A percentile compares a stretch with the other conserved stretches of the same genome.
Conservation (phyloP, 1,284 basidiomycete genomes). For the Leccinum subfulvum region DNA sequence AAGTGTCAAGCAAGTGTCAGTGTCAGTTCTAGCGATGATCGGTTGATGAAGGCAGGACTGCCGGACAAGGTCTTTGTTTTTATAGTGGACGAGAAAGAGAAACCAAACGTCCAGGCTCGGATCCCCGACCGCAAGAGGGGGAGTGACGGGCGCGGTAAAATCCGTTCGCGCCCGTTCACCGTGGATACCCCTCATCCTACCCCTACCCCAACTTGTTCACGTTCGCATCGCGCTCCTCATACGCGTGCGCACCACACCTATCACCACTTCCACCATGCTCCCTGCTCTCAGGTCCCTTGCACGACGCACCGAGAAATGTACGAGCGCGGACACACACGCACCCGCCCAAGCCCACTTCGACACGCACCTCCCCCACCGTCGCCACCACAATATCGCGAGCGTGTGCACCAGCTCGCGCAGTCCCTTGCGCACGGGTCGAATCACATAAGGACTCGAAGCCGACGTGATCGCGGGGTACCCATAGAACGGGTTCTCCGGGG, state of each 20-base stretch:
- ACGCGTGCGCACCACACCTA: neutral
- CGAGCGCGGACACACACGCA: constrained; percentile 16
- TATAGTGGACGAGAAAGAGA: neutral
- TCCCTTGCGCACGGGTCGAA: constrained; percentile 54
- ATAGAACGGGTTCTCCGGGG: constrained; percentile 74
- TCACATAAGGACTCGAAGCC: constrained; percentile 33
- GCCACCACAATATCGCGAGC: constrained; percentile 64
- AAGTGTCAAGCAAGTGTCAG: neutral
- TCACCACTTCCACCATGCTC: neutral
- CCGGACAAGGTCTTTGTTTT: neutral
- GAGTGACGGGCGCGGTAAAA: neutral
- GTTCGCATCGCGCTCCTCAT: neutral
- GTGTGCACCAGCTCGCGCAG: constrained; percentile 72
- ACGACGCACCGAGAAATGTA: neutral
- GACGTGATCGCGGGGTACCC: constrained; percentile 67
- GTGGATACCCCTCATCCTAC: neutral
- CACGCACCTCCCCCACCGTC: constrained; percentile 53
- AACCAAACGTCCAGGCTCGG: neutral
- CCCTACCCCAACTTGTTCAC: neutral
- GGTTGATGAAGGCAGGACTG: neutral
- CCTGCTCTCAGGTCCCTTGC: neutral
- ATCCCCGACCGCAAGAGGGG: neutral
- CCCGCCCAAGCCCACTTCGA: constrained; percentile 27
- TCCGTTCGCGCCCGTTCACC: neutral
- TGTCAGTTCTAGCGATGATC: neutral